Percentiles rank a stretch among this genome's conserved stretches.
phyloP scores from a whole-genome alignment of 192 early-diverging fungal genomes.

The Rhizophagus sp. region DNA sequence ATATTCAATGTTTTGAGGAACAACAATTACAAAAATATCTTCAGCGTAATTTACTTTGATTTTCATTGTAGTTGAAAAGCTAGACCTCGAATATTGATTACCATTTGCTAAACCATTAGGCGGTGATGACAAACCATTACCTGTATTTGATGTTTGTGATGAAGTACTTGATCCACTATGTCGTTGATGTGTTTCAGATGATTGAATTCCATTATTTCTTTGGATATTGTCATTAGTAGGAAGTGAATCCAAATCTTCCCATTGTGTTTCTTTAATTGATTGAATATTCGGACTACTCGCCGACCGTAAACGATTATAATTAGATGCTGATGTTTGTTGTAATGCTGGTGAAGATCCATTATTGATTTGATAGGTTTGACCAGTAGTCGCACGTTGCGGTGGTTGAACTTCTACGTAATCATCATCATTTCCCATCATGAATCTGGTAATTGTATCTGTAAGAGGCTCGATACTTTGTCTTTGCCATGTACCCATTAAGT shows the following conservation, averaged over 20 bases:
- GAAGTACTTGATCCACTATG: constrained; percentile 22
- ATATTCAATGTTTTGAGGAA: constrained; percentile 74
- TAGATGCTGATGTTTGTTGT: background rate
- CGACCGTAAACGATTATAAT: constrained; percentile 46
- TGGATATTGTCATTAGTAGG: constrained; percentile 36
- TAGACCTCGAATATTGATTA: constrained; percentile 36
- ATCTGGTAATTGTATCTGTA: constrained; percentile 54
- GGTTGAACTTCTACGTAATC: constrained; percentile 32
- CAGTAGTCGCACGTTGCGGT: constrained; percentile 30
- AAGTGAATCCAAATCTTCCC: constrained; percentile 33
- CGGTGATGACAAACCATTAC: constrained; percentile 34
- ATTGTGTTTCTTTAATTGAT: constrained; percentile 37
- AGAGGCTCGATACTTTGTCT: constrained; percentile 50
- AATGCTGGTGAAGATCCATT: constrained; percentile 7
- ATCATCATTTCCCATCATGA: constrained; percentile 47
- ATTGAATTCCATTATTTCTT: constrained; percentile 37
- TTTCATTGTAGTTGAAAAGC: constrained; percentile 59
- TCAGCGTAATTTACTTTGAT: constrained; percentile 87
- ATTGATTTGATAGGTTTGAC: constrained; percentile 18
- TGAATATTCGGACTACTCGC: constrained; percentile 64
- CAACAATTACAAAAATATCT: constrained; percentile 88
- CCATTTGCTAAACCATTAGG: constrained; percentile 35
- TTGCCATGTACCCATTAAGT: constrained; percentile 31
- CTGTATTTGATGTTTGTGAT: constrained; percentile 21
- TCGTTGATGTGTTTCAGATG: constrained; percentile 7